These are phyloP conservation scores for Haberlea rhodopensis DNA, from an alignment of 257 asterid genomes.

Conservation along the genomic window DNA sequence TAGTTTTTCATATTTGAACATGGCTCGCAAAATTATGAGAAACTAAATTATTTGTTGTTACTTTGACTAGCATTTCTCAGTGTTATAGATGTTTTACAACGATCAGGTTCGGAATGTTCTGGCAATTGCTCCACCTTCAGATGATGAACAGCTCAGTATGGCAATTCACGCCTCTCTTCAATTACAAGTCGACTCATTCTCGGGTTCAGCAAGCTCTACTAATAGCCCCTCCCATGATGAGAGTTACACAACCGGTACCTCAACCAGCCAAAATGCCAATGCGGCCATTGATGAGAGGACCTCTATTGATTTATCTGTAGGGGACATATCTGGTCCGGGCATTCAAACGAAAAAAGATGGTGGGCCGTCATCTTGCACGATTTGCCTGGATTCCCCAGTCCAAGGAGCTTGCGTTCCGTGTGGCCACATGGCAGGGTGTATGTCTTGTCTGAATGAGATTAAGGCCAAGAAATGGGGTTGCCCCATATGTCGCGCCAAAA, in stretches of 20 bases:
- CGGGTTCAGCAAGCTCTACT: constrained; percentile 31
- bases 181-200: constrained; percentile 38
- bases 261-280: constrained; percentile 31
- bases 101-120: constrained; percentile 41
- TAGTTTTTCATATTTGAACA: too few relatives aligned
- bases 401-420: constrained; percentile 95
- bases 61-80: too few relatives aligned
- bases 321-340: constrained; percentile 16
- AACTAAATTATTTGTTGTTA: too few relatives aligned
- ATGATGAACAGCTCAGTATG: constrained; percentile 53
- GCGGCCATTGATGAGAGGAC: constrained; percentile 38
- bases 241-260: constrained; percentile 28
- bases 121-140: constrained; percentile 54
- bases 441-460: constrained; percentile 75
- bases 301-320: constrained; percentile 41
- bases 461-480: constrained; percentile 80
- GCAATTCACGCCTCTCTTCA: constrained; percentile 73
- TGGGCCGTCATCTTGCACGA: constrained; percentile 52
- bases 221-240: constrained; percentile 26
- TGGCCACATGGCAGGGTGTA: constrained; percentile 96
- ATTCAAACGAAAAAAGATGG: constrained; percentile 33
- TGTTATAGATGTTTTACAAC: constrained; percentile 19
- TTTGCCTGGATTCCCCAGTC: constrained; percentile 72
- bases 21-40: too few relatives aligned
- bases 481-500: constrained; percentile 85